Evolutionary conservation across 75 land plant genomes (phyloP).

Genomic region (Chamaecyparis obtusa): DNA sequence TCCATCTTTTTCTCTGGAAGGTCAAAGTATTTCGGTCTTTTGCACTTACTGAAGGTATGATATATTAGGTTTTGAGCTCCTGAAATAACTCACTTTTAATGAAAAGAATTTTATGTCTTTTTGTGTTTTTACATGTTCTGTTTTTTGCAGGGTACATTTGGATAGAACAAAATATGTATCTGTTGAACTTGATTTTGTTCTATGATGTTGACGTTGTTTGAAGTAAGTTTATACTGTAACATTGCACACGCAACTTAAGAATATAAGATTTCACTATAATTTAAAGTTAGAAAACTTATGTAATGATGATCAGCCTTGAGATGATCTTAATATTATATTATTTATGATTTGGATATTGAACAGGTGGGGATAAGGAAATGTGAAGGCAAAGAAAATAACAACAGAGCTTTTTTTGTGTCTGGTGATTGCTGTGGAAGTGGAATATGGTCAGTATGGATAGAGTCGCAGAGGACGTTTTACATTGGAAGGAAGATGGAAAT

Average conservation of each 20-base stretch:
- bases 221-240: neutral
- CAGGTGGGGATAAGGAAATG: slow-evolving; percentile 2
- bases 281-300: neutral
- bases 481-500: neutral
- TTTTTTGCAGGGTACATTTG: slow-evolving; percentile 4
- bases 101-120: neutral
- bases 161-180: neutral
- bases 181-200: neutral
- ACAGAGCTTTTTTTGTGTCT: slow-evolving; percentile 1
- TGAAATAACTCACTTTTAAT: neutral
- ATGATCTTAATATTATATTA: neutral
- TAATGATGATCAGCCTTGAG: neutral
- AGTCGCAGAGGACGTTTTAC: neutral
- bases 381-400: neutral
- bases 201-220: neutral
- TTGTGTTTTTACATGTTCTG: neutral
- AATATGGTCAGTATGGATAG: slow-evolving; percentile 13
- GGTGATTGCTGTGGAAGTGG: neutral
- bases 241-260: neutral
- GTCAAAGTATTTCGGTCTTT: neutral
- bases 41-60: neutral
- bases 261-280: neutral
- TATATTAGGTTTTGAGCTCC: neutral
- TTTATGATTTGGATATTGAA: neutral
- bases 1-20: neutral